Base-by-base conservation (phyloP, 768 basidiomycete genomes). In the Termitomyces sp. region DNA sequence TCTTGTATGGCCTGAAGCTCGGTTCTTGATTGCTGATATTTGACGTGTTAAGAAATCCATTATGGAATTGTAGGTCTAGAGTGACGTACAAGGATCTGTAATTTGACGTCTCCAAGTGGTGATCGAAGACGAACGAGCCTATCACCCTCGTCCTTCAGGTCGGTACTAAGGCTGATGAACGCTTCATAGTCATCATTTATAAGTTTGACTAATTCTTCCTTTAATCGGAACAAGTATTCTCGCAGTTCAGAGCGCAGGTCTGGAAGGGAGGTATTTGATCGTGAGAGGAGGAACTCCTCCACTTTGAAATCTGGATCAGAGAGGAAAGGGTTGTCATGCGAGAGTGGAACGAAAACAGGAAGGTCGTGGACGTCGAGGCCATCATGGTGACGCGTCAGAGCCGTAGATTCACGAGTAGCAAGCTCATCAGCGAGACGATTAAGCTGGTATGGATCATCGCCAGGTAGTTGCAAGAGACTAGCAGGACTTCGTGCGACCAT, bases 171-270 rank as follows among this genome's bases (percentile, higher is more conserved):
- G 64, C 91, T 93, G 66, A 98, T 96, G 69, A 98, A 99, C 14
- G 95, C 95, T 70, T 95, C 95, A 67, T 98, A 99, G 74, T 98
- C 97, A 65, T 94, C 89, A 72, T 99, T 98, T 70, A 98, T 97
- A 67, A 98, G 85, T 66, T 87, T 87, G 32, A 98, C 94, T 36
- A 99, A 82, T 69, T 97, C 96, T 69, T 95, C 93, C 71, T 96
- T 94, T 62, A 99, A 74, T 10, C 80, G 76, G 0, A 84, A 82
- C 59, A 93, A 78, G 70, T 98, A 98, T 53, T 93, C 86, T 33
- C 94, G 82, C 22, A 99, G 78, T 69, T 99, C 95, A 4, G 84
- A 73, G 53, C 95, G 87, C 33, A 98, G 78, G 71, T 98, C 96
- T 32, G 89, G 87, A 20, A 97, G 80, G 10, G 93, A 91, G 0